Evolutionary conservation across 441 rosid species (phyloP).

Genomic region (Syzygium syzygioides): DNA sequence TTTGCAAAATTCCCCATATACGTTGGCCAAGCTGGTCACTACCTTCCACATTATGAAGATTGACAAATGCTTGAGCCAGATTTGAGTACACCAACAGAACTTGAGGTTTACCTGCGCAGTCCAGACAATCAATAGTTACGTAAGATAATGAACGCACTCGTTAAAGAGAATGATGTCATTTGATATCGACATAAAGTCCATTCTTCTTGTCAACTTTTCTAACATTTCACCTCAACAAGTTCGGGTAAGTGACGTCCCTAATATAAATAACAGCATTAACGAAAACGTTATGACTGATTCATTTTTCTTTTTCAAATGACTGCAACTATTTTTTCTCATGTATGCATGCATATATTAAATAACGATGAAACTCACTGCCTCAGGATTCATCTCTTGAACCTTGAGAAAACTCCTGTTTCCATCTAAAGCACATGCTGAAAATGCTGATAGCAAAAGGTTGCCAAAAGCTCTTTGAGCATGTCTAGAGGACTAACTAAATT

Average conservation of each 20-base stretch:
- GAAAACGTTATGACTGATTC: background rate
- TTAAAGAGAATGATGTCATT: background rate
- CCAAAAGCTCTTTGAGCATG: background rate
- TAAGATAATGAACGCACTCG: background rate
- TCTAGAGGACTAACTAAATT: background rate
- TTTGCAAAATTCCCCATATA: slow-evolving; percentile 86
- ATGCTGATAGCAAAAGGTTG: background rate
- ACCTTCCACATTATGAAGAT: slow-evolving; percentile 67
- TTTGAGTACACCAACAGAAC: slow-evolving; percentile 70
- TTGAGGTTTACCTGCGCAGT: slow-evolving; percentile 58
- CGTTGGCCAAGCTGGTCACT: slow-evolving; percentile 86
- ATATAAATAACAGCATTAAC: background rate
- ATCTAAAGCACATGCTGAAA: background rate
- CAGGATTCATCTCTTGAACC: background rate
- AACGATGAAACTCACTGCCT: background rate
- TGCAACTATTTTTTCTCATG: background rate
- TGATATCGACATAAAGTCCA: background rate
- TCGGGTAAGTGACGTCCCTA: background rate
- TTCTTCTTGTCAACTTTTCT: background rate
- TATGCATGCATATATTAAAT: background rate
- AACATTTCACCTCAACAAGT: background rate
- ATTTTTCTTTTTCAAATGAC: background rate
- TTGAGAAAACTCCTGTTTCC: background rate
- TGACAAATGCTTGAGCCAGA: slow-evolving; percentile 73
- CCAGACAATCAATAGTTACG: background rate